Base-by-base conservation (phyloP, 208 protist species). In the Porcisia deanei region DNA sequence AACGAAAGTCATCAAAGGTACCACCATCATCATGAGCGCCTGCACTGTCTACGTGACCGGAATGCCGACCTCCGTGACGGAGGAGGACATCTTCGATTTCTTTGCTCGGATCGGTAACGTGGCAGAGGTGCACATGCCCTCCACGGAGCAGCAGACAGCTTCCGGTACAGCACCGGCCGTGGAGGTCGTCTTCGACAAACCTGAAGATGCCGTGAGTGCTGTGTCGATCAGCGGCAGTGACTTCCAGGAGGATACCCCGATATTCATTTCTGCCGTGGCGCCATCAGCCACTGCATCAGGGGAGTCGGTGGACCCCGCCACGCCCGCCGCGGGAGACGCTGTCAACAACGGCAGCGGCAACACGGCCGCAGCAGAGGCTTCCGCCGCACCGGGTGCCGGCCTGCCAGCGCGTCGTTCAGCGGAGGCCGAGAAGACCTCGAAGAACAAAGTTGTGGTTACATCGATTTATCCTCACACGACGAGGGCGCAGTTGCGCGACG, bases 31-130 rank as follows among this genome's bases (percentile, higher is more conserved):
- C 54, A 86, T 80, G 73, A 76, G 68, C 45, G 37, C 66, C 45
- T 53, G 34, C 70, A 79, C 64, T 25, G 80, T 87, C 54, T 86
- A 75, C 71, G 87, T 95, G 2, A 64, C 66, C 14, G 87, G 88
- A 6, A 69, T 95, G 69, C 84, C 88, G 10, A 74, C 85, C 70
- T 77, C 79, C 18, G 79, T 76, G 43, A 81, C 70, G 20, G 82
- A 91, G 64, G 88, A 92, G 7, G 80, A 83, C 61, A 67, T 96
- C 43, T 80, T 81, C 14, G 90, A 92, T 20, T 94, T 92, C 73
- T 94, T 96, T 76, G 83, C 70, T 39, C 88, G 87, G 63, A 80
- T 87, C 43, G 91, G 91, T 68, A 71, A 83, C 22, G 85, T 94
- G 30, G 74, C 79, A 20, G 66, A 61, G 34, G 89, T 91, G 75